Base-by-base conservation (phyloP, 139 green algal species). In the Auxenochlorella protothecoides region DNA sequence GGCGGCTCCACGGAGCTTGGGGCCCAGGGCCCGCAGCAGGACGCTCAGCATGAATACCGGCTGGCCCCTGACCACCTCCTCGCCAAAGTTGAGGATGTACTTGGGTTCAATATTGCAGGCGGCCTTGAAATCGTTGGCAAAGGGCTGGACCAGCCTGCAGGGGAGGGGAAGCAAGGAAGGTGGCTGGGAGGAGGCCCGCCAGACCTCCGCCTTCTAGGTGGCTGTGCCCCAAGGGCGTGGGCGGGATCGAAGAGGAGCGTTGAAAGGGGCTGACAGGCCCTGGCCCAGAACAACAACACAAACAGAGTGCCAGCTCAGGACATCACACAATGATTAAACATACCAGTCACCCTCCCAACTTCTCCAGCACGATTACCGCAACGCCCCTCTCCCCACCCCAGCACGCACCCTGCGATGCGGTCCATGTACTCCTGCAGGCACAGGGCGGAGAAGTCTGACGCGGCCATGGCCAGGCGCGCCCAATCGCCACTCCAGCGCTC, bases 51-150 rank as follows among this genome's bases (percentile, higher is more conserved):
- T 71, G 74, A 92, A 93, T 15, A 90, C 53, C 0, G 88, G 79
- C 75, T 92, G 89, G n/a, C 84, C 84, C 15, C 92, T 81, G 55
- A 95, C 90, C 65, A 94, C 84, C 85, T 97, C 92, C 84, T 94
- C 90, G 12, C 86, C 89, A 83, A 97, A 97, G 78, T 96, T 97
- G 64, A 74, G 61, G 53, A 93, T 79, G 75, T 93, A 92, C 12
- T 68, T 66, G 9, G 54, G 27, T 55, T 91, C 81, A 66, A 94
- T 79, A 27, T 72, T 71, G 71, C 83, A 89, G 7, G 59, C 65
- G 5, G 53, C n/a, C 5, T 61, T 81, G 74, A 92, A 91, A 14
- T 59, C 51, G 13, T 93, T 84, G 2, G 89, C 89, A 63, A 80
- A 74, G 6, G 86, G 86, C 84, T 96, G 90, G 6, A 90, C 80